These are phyloP conservation scores for Paramecium sonneborni DNA, from an alignment of 73 alveolate genomes.

Conservation along the genomic window DNA sequence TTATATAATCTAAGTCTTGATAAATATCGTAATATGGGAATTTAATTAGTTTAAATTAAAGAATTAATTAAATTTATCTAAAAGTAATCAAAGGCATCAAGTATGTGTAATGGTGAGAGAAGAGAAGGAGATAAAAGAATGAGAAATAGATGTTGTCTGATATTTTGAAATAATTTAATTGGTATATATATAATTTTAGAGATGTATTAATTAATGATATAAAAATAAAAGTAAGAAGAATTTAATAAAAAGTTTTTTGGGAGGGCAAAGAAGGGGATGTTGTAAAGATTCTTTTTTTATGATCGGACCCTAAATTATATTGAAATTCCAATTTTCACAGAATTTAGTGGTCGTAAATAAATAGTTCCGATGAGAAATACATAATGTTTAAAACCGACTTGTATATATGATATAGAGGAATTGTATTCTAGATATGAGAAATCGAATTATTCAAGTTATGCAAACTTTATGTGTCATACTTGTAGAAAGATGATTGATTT, in stretches of 20 bases:
- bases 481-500: slow-evolving; percentile 30
- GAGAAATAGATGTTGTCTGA: background rate
- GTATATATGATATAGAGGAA: slow-evolving; percentile 20
- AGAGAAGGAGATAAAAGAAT: background rate
- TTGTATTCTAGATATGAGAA: background rate
- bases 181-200: background rate
- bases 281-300: background rate
- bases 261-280: slow-evolving; percentile 45
- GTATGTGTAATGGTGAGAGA: background rate
- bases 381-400: slow-evolving; percentile 51
- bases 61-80: too few species aligned
- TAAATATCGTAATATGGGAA: too few species aligned
- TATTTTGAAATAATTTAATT: background rate
- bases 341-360: background rate
- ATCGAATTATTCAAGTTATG: background rate
- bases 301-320: background rate
- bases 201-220: background rate
- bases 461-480: slow-evolving; percentile 11
- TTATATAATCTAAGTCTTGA: too few species aligned
- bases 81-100: too few species aligned
- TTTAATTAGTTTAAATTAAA: too few species aligned
- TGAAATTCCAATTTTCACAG: slow-evolving; percentile 29
- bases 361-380: slow-evolving; percentile 35
- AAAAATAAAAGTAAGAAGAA: slow-evolving; percentile 10
- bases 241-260: background rate